Evolutionary conservation across 179 eudicot genomes (phyloP).

Genomic region (Silene vulgaris): DNA sequence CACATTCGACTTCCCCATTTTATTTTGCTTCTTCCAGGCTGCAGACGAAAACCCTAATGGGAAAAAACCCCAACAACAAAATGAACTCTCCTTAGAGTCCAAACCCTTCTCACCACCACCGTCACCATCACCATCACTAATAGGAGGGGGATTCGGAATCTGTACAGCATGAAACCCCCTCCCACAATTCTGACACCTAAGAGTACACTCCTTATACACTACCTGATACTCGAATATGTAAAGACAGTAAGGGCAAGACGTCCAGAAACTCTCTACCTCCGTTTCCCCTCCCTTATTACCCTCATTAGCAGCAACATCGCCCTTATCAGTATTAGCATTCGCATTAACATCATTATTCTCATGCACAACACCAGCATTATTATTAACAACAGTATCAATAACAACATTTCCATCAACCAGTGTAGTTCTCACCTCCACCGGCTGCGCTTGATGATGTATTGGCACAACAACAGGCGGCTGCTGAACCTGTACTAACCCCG

Average conservation of each 20-base stretch:
- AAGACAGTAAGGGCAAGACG: slow-evolving; percentile 85
- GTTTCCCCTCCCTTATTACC: slow-evolving; percentile 13
- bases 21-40: slow-evolving; percentile 46
- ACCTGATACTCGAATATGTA: slow-evolving; percentile 61
- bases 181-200: slow-evolving; percentile 76
- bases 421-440: not conserved
- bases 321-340: slow-evolving; percentile 8
- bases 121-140: slow-evolving; percentile 3
- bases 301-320: slow-evolving; percentile 16
- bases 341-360: not conserved
- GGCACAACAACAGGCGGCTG: not conserved
- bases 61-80: slow-evolving; percentile 80
- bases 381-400: not conserved
- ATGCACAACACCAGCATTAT: not conserved
- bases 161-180: slow-evolving; percentile 75
- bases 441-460: not conserved
- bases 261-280: slow-evolving; percentile 54
- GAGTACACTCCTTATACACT: slow-evolving; percentile 52
- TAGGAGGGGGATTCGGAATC: slow-evolving; percentile 55
- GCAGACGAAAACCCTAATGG: slow-evolving; percentile 70
- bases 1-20: slow-evolving; percentile 27
- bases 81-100: slow-evolving; percentile 37
- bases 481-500: not conserved
- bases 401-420: slow-evolving; percentile 2
- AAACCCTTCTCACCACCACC: slow-evolving; percentile 7